Conservation (phyloP, 371 early-diverging fungal species). For the Phascolomyces articulosus region DNA sequence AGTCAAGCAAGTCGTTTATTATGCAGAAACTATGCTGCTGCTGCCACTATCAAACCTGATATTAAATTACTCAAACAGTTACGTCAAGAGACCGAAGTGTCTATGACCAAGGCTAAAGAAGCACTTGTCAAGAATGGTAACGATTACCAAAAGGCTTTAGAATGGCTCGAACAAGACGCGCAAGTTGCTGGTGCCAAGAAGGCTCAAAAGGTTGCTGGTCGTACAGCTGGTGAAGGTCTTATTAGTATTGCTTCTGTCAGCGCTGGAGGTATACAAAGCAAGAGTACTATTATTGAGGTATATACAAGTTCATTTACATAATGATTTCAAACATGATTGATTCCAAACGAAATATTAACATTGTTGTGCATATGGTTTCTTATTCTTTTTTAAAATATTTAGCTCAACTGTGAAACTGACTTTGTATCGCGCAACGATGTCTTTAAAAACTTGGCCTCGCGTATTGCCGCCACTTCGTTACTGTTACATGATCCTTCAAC, state of each 20-base stretch:
- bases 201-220: conserved; percentile 57
- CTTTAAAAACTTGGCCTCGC: conserved; percentile 79
- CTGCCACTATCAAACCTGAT: conserved; percentile 63
- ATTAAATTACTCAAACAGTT: conserved; percentile 72
- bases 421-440: conserved; percentile 87
- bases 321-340: no score
- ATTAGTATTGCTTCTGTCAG: conserved; percentile 69
- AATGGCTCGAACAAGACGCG: conserved; percentile 81
- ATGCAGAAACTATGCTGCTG: conserved; percentile 16
- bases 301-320: no score
- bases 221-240: conserved; percentile 59
- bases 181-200: conserved; percentile 74
- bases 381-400: conserved; percentile 6
- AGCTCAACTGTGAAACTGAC: conserved; percentile 93
- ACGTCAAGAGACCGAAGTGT: conserved; percentile 83
- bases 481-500: conserved; percentile 42
- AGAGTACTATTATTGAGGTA: conserved; percentile 74
- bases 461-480: conserved; percentile 70
- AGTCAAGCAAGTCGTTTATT: background rate
- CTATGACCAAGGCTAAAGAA: conserved; percentile 87
- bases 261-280: conserved; percentile 34
- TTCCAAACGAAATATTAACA: no score
- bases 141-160: conserved; percentile 78
- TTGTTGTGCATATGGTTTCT: no score
- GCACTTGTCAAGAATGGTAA: conserved; percentile 77